A percentile compares a stretch with the other conserved stretches of the same genome.
Conservation (phyloP, 2,329 filamentous ascomycete genomes). For the Microdochium trichocladiopsis region DNA sequence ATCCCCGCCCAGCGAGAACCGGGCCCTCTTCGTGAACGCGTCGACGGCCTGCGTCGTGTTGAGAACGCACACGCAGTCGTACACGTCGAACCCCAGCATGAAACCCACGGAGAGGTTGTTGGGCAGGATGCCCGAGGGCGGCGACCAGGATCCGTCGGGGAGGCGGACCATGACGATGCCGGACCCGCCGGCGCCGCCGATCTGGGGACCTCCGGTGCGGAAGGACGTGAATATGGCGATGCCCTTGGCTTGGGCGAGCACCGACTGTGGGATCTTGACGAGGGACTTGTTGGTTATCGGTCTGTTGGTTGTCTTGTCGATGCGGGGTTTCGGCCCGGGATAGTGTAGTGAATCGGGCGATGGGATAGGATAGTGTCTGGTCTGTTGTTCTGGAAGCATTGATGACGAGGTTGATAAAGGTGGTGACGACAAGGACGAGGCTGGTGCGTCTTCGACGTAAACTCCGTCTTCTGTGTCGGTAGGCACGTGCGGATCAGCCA, state of each 20-base stretch:
- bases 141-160: slow-evolving; percentile 65
- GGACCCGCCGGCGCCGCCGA: slow-evolving; percentile 60
- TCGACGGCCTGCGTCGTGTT: slow-evolving; percentile 70
- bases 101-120: slow-evolving; percentile 77
- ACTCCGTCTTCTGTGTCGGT: slow-evolving; percentile 44
- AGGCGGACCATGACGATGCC: slow-evolving; percentile 57
- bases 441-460: slow-evolving; percentile 21
- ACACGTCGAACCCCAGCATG: slow-evolving; percentile 76
- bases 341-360: neutral
- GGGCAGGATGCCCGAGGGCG: slow-evolving; percentile 75
- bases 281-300: slow-evolving; percentile 36
- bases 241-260: slow-evolving; percentile 59
- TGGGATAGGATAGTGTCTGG: neutral
- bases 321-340: neutral
- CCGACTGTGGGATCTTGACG: slow-evolving; percentile 47
- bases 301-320: slow-evolving; percentile 15
- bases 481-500: too few relatives aligned
- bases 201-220: slow-evolving; percentile 58
- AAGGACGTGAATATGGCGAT: slow-evolving; percentile 68
- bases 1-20: slow-evolving; percentile 73
- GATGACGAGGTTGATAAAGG: neutral
- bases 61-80: slow-evolving; percentile 83
- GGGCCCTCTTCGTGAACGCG: slow-evolving; percentile 62
- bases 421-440: neutral
- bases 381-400: neutral